phyloP scores from a whole-genome alignment of 225 moss, liverwort and hornwort genomes.

The Antitrichia curtipendula region DNA sequence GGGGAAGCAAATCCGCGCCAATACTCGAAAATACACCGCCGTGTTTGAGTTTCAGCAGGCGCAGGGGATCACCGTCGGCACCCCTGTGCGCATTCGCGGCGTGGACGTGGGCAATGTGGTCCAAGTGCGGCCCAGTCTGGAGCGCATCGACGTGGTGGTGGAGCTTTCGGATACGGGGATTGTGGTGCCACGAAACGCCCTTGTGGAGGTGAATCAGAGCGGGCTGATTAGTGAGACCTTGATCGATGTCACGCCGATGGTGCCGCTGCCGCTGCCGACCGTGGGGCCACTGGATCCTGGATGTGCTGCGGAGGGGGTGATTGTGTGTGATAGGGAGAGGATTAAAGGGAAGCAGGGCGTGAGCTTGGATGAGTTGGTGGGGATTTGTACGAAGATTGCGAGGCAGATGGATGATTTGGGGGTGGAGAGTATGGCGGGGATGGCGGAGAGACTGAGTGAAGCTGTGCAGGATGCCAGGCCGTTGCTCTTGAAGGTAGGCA shows the following conservation, averaged over 20 bases:
- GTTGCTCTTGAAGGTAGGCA: conserved; percentile 67
- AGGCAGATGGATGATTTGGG: conserved; percentile 66
- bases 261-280: conserved; percentile 62
- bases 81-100: conserved; percentile 92
- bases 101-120: conserved; percentile 91
- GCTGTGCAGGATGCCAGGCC: conserved; percentile 85
- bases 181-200: conserved; percentile 80
- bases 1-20: conserved; percentile 66
- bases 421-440: conserved; percentile 47
- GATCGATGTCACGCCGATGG: conserved; percentile 73
- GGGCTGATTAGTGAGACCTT: conserved; percentile 91
- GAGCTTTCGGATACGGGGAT: conserved; percentile 66
- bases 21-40: conserved; percentile 59
- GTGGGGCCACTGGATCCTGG: conserved; percentile 61
- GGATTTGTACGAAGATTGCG: conserved; percentile 81
- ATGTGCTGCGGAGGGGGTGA: conserved; percentile 69
- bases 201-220: conserved; percentile 95
- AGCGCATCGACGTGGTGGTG: conserved; percentile 87
- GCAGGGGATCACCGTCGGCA: conserved; percentile 93
- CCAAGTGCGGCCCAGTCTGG: conserved; percentile 73
- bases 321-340: conserved; percentile 78
- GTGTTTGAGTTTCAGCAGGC: conserved; percentile 82
- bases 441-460: conserved; percentile 65
- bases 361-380: conserved; percentile 91
- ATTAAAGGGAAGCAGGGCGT: conserved; percentile 89